Percentiles rank a stretch among this genome's conserved stretches.
phyloP scores from a whole-genome alignment of 352 stramenopile species.

The Globisporangium orthogonon region DNA sequence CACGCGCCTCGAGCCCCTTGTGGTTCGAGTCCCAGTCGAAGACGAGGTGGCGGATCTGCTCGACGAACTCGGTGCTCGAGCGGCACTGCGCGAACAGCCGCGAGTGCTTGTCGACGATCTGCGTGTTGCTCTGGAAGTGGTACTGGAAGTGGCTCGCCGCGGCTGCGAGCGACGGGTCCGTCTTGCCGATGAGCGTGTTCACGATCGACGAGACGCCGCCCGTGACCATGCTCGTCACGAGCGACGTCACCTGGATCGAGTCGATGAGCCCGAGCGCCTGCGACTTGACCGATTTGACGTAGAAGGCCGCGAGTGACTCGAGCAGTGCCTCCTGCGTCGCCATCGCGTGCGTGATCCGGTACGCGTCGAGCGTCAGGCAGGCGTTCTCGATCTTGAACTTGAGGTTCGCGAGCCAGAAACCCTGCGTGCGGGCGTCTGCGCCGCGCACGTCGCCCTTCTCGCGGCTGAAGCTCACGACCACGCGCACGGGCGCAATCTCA shows the following conservation, averaged over 20 bases:
- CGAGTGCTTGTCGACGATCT: conserved; percentile 74
- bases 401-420: conserved; percentile 78
- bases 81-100: conserved; percentile 32
- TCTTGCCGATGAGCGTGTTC: conserved; percentile 76
- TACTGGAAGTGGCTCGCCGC: conserved; percentile 49
- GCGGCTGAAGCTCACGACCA: conserved; percentile 71
- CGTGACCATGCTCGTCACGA: conserved; percentile 78
- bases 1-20: conserved; percentile 67
- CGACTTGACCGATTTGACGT: conserved; percentile 77
- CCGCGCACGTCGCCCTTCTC: conserved; percentile 50
- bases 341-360: conserved; percentile 55
- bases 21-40: conserved; percentile 87
- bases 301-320: conserved; percentile 62
- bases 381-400: conserved; percentile 86
- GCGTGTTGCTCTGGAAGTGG: conserved; percentile 64
- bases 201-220: conserved; percentile 72
- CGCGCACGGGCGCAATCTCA: conserved; percentile 61
- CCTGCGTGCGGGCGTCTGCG: conserved; percentile 16
- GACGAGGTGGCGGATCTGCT: conserved; percentile 66
- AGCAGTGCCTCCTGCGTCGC: conserved; percentile 68
- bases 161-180: conserved; percentile 40
- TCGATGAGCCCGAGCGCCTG: conserved; percentile 79
- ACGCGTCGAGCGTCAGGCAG: conserved; percentile 66
- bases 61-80: conserved; percentile 48
- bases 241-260: conserved; percentile 79